Evolutionary conservation across 2,329 filamentous ascomycete species (phyloP).

Genomic region (Lasiodiplodia gonubiensis): DNA sequence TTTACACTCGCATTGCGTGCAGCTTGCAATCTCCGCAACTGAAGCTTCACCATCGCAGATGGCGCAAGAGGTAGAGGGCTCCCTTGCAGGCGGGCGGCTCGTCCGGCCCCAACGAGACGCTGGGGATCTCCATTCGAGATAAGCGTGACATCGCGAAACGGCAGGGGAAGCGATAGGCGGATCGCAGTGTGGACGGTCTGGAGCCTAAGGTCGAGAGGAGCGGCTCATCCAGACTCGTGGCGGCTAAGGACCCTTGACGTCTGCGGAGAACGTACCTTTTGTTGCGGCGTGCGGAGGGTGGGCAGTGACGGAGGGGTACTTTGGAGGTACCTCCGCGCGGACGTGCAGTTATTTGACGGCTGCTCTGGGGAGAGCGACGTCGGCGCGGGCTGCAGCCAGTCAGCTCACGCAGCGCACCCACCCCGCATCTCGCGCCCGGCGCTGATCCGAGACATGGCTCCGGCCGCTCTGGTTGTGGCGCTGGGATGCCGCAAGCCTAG

Average conservation of each 20-base stretch:
- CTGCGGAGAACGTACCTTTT: not conserved
- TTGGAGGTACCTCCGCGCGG: slow-evolving; percentile 7
- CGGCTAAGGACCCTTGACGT: slow-evolving; percentile 5
- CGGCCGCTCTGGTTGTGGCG: slow-evolving; percentile 6
- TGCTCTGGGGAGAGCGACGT: slow-evolving; percentile 2
- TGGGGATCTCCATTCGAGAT: slow-evolving; percentile 11
- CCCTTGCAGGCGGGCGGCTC: not conserved
- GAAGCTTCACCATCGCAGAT: not conserved
- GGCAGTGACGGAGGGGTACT: slow-evolving; percentile 10
- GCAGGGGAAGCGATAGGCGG: slow-evolving; percentile 18
- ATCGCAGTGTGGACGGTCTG: not conserved
- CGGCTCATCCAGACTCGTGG: slow-evolving; percentile 13
- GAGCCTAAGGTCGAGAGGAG: slow-evolving; percentile 7
- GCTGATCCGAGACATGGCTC: slow-evolving; percentile 14
- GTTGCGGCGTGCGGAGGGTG: not conserved
- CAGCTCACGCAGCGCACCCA: not conserved
- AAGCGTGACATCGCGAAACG: slow-evolving; percentile 1
- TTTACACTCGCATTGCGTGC: not conserved
- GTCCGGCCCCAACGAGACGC: slow-evolving; percentile 10
- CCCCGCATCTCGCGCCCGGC: slow-evolving; percentile 12
- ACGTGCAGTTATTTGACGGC: not conserved
- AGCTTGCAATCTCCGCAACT: slow-evolving; percentile 3
- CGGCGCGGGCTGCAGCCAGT: slow-evolving; percentile 12
- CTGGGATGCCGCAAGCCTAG: not conserved
- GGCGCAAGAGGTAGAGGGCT: not conserved